Percentiles rank a stretch among this genome's conserved stretches.
phyloP scores from a whole-genome alignment of 1,284 basidiomycete genomes.

The Rhodotorula sp. region DNA sequence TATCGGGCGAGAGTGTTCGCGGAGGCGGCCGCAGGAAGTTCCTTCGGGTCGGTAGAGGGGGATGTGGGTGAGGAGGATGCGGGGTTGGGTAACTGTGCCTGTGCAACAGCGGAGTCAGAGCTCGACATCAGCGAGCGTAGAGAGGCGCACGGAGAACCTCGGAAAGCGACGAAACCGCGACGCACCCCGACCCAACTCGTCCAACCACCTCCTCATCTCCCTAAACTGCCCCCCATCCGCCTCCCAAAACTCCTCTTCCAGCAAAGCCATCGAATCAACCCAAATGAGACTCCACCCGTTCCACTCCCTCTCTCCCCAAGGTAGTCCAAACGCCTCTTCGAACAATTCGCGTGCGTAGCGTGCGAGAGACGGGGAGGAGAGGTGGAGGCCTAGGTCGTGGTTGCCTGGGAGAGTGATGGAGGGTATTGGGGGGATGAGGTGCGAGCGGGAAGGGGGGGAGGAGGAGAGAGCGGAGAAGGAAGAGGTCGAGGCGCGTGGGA shows the following conservation, averaged over 20 bases:
- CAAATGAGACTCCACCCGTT: conserved; percentile 55
- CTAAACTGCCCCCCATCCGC: conserved; percentile 7
- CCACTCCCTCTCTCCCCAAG: conserved; percentile 67
- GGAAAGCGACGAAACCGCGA: not conserved
- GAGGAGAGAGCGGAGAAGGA: conserved; percentile 14
- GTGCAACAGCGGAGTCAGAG: conserved; percentile 15
- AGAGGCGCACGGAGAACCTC: too few relatives aligned
- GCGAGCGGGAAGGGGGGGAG: not conserved
- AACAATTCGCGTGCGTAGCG: conserved; percentile 63
- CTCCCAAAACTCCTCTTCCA: conserved; percentile 36
- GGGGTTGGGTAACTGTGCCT: conserved; percentile 44
- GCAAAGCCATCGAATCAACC: conserved; percentile 44
- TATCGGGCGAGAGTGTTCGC: conserved; percentile 66
- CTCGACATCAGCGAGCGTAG: conserved; percentile 5
- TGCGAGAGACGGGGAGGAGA: conserved; percentile 13
- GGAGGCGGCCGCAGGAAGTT: conserved; percentile 67
- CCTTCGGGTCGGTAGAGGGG: conserved; percentile 70
- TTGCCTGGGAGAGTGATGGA: conserved; percentile 78
- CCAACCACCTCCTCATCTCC: conserved; percentile 30
- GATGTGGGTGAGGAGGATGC: conserved; percentile 72
- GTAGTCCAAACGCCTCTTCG: conserved; percentile 61
- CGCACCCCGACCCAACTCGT: conserved; percentile 26
- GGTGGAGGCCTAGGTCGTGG: conserved; percentile 68
- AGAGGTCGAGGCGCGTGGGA: conserved; percentile 24
- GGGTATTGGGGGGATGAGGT: conserved; percentile 48